phyloP scores from a whole-genome alignment of 441 rosid genomes.

The Arabidopsis lyrata region DNA sequence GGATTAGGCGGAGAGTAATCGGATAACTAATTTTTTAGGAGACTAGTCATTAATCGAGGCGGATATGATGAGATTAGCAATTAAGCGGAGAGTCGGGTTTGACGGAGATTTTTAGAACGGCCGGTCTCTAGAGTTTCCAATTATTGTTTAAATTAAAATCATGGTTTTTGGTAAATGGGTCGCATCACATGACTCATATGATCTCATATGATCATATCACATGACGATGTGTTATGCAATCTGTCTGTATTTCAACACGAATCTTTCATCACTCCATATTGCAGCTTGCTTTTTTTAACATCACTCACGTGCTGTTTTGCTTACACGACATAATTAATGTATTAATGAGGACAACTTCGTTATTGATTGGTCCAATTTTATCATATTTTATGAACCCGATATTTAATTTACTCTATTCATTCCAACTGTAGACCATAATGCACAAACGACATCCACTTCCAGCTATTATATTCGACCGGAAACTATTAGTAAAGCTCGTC shows the following conservation, averaged over 20 bases:
- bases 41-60: no score
- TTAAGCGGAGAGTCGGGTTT: no score
- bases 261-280: conserved; percentile 34
- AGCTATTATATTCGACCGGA: conserved; percentile 33
- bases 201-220: conserved; percentile 40
- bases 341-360: conserved; percentile 18
- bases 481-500: conserved; percentile 11
- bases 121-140: no score
- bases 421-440: conserved; percentile 21
- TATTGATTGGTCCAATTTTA: conserved; percentile 21
- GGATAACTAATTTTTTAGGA: no score
- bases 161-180: conserved; percentile 15
- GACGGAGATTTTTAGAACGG: no score
- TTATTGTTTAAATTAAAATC: background rate
- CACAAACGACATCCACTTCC: conserved; percentile 29
- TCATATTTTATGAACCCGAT: background rate
- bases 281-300: conserved; percentile 28
- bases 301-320: conserved; percentile 34
- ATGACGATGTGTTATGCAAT: conserved; percentile 26
- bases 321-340: conserved; percentile 21
- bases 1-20: no score
- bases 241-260: conserved; percentile 21
- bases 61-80: no score
- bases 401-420: conserved; percentile 1
- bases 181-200: conserved; percentile 40